Conservation (phyloP, 176 grass and related monocot species). For the Avena sativa region DNA sequence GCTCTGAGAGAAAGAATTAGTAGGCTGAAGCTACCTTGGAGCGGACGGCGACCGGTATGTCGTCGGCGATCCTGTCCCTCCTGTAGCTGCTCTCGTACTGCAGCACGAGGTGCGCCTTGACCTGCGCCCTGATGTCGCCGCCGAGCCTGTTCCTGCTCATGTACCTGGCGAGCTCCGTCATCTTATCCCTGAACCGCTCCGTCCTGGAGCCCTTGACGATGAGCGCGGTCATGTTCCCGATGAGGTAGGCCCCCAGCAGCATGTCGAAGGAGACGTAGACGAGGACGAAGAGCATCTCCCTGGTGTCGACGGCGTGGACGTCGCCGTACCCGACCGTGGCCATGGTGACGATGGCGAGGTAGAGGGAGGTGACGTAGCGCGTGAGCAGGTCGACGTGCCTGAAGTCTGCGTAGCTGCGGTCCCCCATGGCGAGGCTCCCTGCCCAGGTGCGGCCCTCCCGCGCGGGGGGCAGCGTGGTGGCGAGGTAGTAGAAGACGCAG, state of each 20-base stretch:
- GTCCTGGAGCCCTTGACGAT: slow-evolving; percentile 90
- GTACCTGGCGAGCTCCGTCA: slow-evolving; percentile 90
- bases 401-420: slow-evolving; percentile 72
- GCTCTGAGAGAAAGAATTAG: neutral
- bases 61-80: slow-evolving; percentile 62
- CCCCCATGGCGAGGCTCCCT: slow-evolving; percentile 68
- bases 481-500: slow-evolving; percentile 92
- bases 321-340: slow-evolving; percentile 86
- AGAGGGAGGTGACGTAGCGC: slow-evolving; percentile 84
- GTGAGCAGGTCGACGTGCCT: slow-evolving; percentile 74
- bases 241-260: slow-evolving; percentile 78
- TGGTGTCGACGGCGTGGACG: slow-evolving; percentile 74
- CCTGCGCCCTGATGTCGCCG: slow-evolving; percentile 70
- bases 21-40: slow-evolving; percentile 65
- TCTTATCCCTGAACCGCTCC: slow-evolving; percentile 88
- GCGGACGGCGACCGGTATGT: slow-evolving; percentile 71
- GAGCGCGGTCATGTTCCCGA: slow-evolving; percentile 95
- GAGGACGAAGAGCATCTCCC: slow-evolving; percentile 83
- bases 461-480: slow-evolving; percentile 70
- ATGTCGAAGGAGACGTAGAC: slow-evolving; percentile 80
- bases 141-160: slow-evolving; percentile 91
- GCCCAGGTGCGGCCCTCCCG: slow-evolving; percentile 79
- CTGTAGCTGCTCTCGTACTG: slow-evolving; percentile 84
- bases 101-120: slow-evolving; percentile 67
- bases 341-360: slow-evolving; percentile 91